Percentiles rank a stretch among this genome's conserved stretches.
Conservation (phyloP, 2,329 filamentous ascomycete species). For the Fusarium cicatricum region DNA sequence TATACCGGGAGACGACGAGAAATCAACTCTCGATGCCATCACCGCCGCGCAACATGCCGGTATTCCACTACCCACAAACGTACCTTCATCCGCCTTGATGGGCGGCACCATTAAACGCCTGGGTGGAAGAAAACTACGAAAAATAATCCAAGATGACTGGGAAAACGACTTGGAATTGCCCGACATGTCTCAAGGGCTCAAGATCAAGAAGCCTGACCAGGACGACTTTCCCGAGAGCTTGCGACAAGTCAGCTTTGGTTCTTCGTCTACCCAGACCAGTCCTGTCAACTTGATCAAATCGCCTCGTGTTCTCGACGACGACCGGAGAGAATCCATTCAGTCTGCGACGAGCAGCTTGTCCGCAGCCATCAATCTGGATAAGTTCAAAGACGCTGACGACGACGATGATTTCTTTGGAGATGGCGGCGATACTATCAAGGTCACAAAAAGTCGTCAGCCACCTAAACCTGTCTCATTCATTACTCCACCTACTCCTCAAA, state of each 20-base stretch:
- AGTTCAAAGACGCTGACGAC: slow-evolving; percentile 69
- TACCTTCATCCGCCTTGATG: slow-evolving; percentile 87
- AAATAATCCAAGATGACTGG: slow-evolving; percentile 81
- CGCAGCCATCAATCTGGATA: slow-evolving; percentile 66
- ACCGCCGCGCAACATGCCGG: slow-evolving; percentile 86
- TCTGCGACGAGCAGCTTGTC: slow-evolving; percentile 49
- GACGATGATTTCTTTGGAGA: slow-evolving; percentile 72
- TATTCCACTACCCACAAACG: slow-evolving; percentile 87
- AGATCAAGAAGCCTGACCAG: slow-evolving; percentile 70
- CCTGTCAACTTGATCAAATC: slow-evolving; percentile 54
- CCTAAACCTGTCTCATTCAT: slow-evolving; percentile 61
- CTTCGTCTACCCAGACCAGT: slow-evolving; percentile 56
- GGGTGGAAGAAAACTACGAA: slow-evolving; percentile 76
- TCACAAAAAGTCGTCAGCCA: slow-evolving; percentile 65
- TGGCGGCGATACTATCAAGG: slow-evolving; percentile 72
- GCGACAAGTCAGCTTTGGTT: slow-evolving; percentile 69
- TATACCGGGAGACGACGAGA: slow-evolving; percentile 84
- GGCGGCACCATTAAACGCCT: slow-evolving; percentile 94
- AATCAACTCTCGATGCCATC: slow-evolving; percentile 85
- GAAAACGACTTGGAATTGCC: slow-evolving; percentile 80
- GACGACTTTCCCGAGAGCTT: slow-evolving; percentile 72
- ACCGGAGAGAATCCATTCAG: slow-evolving; percentile 44
- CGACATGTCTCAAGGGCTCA: slow-evolving; percentile 63
- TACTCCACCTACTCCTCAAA: slow-evolving; percentile 64
- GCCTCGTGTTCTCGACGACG: slow-evolving; percentile 37